Conservation (phyloP, 768 basidiomycete genomes). For the Macrocybe gigantea region DNA sequence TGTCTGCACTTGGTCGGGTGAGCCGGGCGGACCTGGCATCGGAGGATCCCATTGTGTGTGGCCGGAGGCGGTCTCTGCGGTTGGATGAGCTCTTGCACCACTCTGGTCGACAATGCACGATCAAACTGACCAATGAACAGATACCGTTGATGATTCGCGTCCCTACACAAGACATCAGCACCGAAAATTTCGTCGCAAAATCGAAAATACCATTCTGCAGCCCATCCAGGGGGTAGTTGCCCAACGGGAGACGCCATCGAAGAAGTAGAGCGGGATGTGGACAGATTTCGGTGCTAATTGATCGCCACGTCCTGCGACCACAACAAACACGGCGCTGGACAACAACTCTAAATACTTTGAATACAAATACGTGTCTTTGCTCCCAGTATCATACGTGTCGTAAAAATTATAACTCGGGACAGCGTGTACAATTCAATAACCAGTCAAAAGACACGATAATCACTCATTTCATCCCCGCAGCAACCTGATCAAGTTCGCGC, state of each 20-base stretch:
- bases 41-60: constrained; percentile 90
- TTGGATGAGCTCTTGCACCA: constrained; percentile 13
- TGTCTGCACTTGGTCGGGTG: constrained; percentile 32
- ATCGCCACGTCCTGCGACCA: constrained; percentile 27
- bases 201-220: constrained; percentile 77
- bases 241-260: constrained; percentile 48
- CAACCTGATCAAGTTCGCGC: constrained; percentile 68
- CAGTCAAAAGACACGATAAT: too few relatives aligned
- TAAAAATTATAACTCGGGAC: not conserved
- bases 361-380: not conserved
- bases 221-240: constrained; percentile 88
- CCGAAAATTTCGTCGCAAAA: constrained; percentile 2
- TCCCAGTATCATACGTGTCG: not conserved
- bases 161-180: constrained; percentile 45
- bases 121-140: constrained; percentile 77
- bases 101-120: constrained; percentile 3
- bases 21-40: constrained; percentile 25
- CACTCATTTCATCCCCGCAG: constrained; percentile 58
- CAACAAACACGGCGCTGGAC: constrained; percentile 16
- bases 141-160: constrained; percentile 71
- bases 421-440: too few relatives aligned
- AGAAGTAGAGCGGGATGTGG: constrained; percentile 8
- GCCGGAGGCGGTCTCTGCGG: constrained; percentile 74
- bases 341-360: constrained; percentile 13
- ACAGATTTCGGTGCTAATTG: constrained; percentile 2